These are phyloP conservation scores for Rubroboletus satanas DNA, from an alignment of 768 basidiomycete species.

Conservation along the genomic window DNA sequence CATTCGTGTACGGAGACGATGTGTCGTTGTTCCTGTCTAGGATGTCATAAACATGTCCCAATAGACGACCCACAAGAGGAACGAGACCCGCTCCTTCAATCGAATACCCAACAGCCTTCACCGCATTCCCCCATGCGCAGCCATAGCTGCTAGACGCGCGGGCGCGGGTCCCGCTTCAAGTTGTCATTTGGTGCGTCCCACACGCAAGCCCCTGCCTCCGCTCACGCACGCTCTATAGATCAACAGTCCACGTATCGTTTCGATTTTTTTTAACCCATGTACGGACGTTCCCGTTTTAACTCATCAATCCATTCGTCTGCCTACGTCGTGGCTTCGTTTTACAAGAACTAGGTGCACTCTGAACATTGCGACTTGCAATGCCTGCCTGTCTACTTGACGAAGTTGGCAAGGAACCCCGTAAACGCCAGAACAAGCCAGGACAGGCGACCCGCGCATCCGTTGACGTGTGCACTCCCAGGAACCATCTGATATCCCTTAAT, in stretches of 20 bases:
- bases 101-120: conserved; percentile 18
- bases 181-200: neutral
- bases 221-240: neutral
- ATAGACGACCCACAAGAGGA: conserved; percentile 15
- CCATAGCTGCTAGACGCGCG: neutral
- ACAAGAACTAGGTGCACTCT: neutral
- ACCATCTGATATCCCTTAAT: neutral
- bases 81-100: conserved; percentile 17
- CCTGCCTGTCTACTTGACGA: neutral
- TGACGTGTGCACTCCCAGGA: neutral
- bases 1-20: conserved; percentile 24
- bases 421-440: neutral
- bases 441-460: neutral
- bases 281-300: neutral
- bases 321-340: neutral
- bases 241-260: neutral
- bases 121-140: conserved; percentile 26
- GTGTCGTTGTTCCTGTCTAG: conserved; percentile 21
- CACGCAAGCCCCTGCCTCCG: neutral
- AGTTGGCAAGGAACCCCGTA: neutral
- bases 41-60: neutral
- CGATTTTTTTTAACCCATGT: neutral
- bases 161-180: no score
- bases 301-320: neutral
- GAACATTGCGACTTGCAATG: neutral